These are phyloP conservation scores for Boletellus deceptivus DNA, from an alignment of 1,284 basidiomycete genomes.

Conservation along the genomic window DNA sequence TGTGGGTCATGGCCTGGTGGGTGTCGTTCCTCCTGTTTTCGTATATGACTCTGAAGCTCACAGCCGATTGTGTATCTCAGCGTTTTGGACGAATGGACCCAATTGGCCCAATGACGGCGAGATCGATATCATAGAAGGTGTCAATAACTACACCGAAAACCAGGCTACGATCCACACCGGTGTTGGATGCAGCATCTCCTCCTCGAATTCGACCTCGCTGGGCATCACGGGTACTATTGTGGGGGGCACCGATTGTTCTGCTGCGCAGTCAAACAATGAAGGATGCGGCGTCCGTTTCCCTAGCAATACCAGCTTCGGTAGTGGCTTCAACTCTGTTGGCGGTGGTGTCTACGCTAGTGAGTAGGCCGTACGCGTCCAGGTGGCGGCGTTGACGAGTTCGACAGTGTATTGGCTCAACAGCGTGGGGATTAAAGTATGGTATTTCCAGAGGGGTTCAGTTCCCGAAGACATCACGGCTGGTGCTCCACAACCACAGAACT, in stretches of 20 bases:
- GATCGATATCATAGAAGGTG: slow-evolving; percentile 85
- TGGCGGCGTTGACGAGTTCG: slow-evolving; percentile 6
- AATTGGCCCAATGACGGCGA: slow-evolving; percentile 77
- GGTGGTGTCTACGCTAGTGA: slow-evolving; percentile 83
- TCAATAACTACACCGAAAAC: slow-evolving; percentile 75
- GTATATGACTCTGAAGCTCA: slow-evolving; percentile 32
- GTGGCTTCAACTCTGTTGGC: slow-evolving; percentile 65
- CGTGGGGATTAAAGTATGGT: slow-evolving; percentile 82
- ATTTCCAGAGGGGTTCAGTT: slow-evolving; percentile 70
- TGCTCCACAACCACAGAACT: slow-evolving; percentile 64
- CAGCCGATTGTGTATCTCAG: slow-evolving; percentile 16
- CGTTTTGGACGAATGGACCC: slow-evolving; percentile 60
- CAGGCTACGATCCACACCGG: slow-evolving; percentile 80
- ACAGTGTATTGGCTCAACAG: slow-evolving; percentile 40
- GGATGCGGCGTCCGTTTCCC: slow-evolving; percentile 66
- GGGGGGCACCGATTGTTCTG: slow-evolving; percentile 68
- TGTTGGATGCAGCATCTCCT: slow-evolving; percentile 65
- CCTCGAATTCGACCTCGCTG: slow-evolving; percentile 47
- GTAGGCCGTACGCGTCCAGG: slow-evolving; percentile 27
- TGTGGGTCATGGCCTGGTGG: slow-evolving; percentile 81
- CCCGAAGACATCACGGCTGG: slow-evolving; percentile 72
- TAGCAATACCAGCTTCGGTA: slow-evolving; percentile 56
- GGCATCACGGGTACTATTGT: slow-evolving; percentile 62
- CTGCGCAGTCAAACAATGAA: slow-evolving; percentile 59
- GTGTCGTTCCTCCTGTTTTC: slow-evolving; percentile 18